Percentiles rank a stretch among this genome's conserved stretches.
These are phyloP conservation scores for Pisolithus marmoratus DNA, from an alignment of 768 basidiomycete genomes.

Conservation along the genomic window DNA sequence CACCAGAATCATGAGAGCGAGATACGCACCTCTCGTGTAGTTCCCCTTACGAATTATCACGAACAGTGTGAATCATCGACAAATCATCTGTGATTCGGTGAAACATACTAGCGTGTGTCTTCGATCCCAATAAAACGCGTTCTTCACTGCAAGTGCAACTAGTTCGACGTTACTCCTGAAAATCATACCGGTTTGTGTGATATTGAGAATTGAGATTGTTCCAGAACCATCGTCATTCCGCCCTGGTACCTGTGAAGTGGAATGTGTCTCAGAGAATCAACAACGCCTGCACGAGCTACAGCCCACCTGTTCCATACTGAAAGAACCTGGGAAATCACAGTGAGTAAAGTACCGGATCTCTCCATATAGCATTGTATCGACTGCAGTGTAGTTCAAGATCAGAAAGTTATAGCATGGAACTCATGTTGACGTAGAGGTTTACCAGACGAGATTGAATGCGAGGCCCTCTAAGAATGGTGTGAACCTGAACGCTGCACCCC, in stretches of 20 bases:
- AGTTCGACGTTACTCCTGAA: conserved; percentile 79
- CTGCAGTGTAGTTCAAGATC: conserved; percentile 27
- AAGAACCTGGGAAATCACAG: conserved; percentile 88
- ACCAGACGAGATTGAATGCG: conserved; percentile 87
- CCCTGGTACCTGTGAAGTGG: conserved; percentile 33
- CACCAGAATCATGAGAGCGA: conserved; percentile 83
- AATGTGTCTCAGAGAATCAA: neutral
- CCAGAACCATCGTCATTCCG: conserved; percentile 63
- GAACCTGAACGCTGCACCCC: conserved; percentile 59
- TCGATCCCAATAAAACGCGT: conserved; percentile 78
- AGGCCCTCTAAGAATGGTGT: conserved; percentile 65
- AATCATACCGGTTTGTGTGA: conserved; percentile 62
- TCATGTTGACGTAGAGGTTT: conserved; percentile 3
- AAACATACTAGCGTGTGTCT: conserved; percentile 66
- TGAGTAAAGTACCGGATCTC: conserved; percentile 70
- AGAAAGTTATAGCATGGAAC: neutral
- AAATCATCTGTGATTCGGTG: neutral
- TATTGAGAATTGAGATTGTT: conserved; percentile 67
- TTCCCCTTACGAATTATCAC: conserved; percentile 19
- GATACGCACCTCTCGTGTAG: conserved; percentile 56
- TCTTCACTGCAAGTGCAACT: conserved; percentile 85
- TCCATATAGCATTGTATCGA: conserved; percentile 50
- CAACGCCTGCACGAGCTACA: neutral
- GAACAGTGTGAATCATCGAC: too few species aligned
- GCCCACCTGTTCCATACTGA: conserved; percentile 57